Evolutionary conservation across 2,329 filamentous ascomycete species (phyloP), one percentile per base, ranked within the genome.

Genomic region (Huntiella omanensis): DNA sequence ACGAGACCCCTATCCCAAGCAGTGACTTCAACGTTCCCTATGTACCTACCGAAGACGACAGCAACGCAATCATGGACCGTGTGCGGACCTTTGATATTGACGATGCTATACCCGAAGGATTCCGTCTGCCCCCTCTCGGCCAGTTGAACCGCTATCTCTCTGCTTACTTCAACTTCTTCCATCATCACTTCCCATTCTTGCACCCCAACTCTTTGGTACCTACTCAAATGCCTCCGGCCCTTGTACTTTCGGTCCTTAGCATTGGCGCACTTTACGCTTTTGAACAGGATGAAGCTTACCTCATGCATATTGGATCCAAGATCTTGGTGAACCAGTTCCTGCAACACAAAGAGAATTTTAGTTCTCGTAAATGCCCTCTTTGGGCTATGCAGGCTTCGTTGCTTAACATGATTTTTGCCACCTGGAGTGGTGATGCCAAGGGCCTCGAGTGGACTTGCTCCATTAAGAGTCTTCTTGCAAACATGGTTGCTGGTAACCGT

Each of bases 361-460:
- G 88, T 68, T 96, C 91, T 6, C 79, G 88, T 55, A 96, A 95
- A 62, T 96, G 88, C 57, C 91, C 91, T 3, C 65, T 98, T 11
- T 96, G 91, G 88, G 91, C 88, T 41, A 96, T 96, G 85, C 91
- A 98, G 61, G 85, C 84, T 60, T 93, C 87, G 3, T 68, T 98
- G 46, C 69, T 98, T 49, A 98, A 98, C 69, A 96, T 96, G 91
- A 80, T 95, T 53, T 96, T 98, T 60, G 86, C 91, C 47, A 96
- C 87, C 68, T 98, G 91, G 91, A 96, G 91, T 60, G 91, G 91
- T 56, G 91, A 96, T 58, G 82, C 91, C 33, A 96, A 95, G 64
- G 91, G 91, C 34, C 71, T 98, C 2, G 91, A 98, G 62, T 98
- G 91, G 91, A 87, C 91, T 33, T 96, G 88, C 62, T 96, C 91